Conservation (phyloP, 2,329 filamentous ascomycete species). For the Neonectria hederae region DNA sequence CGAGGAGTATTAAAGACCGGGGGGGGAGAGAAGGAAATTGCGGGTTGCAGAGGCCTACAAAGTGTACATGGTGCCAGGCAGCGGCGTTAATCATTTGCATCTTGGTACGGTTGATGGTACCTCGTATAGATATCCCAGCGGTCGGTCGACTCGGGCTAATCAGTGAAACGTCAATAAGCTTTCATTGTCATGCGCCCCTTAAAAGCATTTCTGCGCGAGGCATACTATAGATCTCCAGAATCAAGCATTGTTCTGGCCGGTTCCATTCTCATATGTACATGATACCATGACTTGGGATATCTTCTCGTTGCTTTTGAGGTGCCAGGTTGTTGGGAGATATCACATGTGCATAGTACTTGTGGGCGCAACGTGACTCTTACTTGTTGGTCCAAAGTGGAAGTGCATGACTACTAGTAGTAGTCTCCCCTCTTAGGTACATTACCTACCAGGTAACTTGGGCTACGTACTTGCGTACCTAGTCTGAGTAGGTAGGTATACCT, state of each 20-base stretch:
- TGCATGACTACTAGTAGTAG: too few species aligned
- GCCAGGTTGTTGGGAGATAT: too few species aligned
- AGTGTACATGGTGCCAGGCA: conserved; percentile 3
- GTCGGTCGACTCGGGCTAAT: conserved; percentile 19
- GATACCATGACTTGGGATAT: not conserved
- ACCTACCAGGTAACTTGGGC: too few species aligned
- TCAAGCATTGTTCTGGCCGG: not conserved
- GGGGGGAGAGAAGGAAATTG: conserved; percentile 2
- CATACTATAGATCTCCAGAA: not conserved
- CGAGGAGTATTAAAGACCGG: conserved; percentile 46
- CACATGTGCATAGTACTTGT: too few species aligned
- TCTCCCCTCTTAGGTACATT: too few species aligned
- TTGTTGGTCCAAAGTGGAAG: too few species aligned
- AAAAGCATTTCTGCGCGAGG: too few species aligned
- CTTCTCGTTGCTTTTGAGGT: too few species aligned
- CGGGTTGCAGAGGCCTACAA: conserved; percentile 6
- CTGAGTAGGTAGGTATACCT: not conserved
- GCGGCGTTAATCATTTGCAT: conserved; percentile 16
- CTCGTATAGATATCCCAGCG: conserved; percentile 29
- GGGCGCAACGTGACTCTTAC: too few species aligned
- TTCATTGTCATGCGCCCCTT: not conserved
- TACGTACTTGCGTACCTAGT: not conserved
- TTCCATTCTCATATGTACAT: not conserved
- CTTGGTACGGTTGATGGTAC: conserved; percentile 19
- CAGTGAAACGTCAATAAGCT: conserved; percentile 12